Percentiles rank a stretch among this genome's conserved stretches.
Evolutionary conservation across 352 stramenopile species (phyloP).

Genomic region (Peronospora destructor): DNA sequence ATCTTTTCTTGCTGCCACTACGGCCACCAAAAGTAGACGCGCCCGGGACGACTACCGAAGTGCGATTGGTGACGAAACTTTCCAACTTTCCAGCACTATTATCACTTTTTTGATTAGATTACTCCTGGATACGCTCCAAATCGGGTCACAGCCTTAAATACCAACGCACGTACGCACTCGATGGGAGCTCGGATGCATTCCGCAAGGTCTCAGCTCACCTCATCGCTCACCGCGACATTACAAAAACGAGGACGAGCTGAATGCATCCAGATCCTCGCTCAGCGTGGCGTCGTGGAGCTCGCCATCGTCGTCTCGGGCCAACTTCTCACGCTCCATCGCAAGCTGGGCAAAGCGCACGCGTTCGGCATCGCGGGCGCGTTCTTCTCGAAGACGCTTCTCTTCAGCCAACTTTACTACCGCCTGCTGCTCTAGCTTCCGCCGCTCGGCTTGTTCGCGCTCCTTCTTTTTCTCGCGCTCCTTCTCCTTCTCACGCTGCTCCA

Average conservation of each 20-base stretch:
- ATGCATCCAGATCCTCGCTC: constrained; percentile 76
- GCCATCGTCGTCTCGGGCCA: constrained; percentile 51
- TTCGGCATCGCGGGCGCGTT: constrained; percentile 54
- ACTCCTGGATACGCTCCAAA: constrained; percentile 23
- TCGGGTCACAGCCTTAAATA: constrained; percentile 35
- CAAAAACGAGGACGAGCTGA: constrained; percentile 86
- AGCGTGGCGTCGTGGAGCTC: constrained; percentile 67
- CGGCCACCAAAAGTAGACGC: too few species aligned
- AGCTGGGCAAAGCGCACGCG: constrained; percentile 44
- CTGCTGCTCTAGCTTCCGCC: constrained; percentile 48
- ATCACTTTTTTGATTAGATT: constrained; percentile 29
- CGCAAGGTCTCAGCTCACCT: constrained; percentile 14
- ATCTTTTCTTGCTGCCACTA: too few species aligned
- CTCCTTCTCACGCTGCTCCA: constrained; percentile 60
- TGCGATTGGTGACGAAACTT: too few species aligned
- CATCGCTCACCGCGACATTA: constrained; percentile 29
- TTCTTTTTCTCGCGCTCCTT: constrained; percentile 74
- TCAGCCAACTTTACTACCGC: constrained; percentile 33
- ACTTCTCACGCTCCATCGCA: constrained; percentile 58
- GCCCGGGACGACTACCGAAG: too few species aligned
- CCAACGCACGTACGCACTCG: constrained; percentile 33
- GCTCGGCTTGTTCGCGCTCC: constrained; percentile 60
- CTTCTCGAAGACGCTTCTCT: constrained; percentile 51
- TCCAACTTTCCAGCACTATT: constrained; percentile 1
- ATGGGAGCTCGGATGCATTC: constrained; percentile 21